Evolutionary conservation across 2,329 filamentous ascomycete genomes (phyloP).

Genomic region (Onygena corvina): DNA sequence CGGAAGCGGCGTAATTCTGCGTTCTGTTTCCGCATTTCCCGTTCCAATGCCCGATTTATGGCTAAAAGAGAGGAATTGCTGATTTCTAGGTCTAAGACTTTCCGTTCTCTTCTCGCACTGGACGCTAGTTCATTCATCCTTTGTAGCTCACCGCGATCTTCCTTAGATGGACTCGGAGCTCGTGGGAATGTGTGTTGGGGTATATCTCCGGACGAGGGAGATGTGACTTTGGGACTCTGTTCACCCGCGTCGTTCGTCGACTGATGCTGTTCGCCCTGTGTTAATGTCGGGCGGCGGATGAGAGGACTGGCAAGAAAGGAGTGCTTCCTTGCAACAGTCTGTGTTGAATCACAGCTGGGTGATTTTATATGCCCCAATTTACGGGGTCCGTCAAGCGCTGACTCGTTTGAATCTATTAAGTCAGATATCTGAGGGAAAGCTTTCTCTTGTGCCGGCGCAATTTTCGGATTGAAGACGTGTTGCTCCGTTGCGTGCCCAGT

Average conservation of each 20-base stretch:
- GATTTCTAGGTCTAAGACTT: constrained; percentile 92
- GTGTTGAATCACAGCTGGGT: constrained; percentile 15
- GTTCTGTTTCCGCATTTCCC: constrained; percentile 82
- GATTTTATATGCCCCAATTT: constrained; percentile 15
- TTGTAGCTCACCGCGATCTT: constrained; percentile 9
- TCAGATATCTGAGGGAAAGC: neutral
- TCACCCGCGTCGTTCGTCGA: neutral
- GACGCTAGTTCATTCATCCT: constrained; percentile 62
- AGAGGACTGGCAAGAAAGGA: constrained; percentile 9
- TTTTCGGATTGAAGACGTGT: constrained; percentile 19
- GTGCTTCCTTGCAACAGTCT: constrained; percentile 9
- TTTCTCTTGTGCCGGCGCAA: constrained; percentile 1
- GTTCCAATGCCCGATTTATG: constrained; percentile 86
- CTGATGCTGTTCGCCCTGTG: neutral
- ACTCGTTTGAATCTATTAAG: neutral
- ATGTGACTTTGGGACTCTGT: constrained; percentile 5
- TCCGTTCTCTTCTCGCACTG: constrained; percentile 83
- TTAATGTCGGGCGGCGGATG: neutral
- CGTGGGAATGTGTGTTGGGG: constrained; percentile 8
- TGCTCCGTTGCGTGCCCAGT: constrained; percentile 18
- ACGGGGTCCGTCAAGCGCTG: neutral
- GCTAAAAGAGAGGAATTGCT: constrained; percentile 89
- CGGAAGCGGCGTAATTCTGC: constrained; percentile 75
- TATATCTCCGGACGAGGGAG: constrained; percentile 12
- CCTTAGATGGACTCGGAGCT: constrained; percentile 12